A percentile compares a stretch with the other conserved stretches of the same genome.
Conservation (phyloP, 2,329 filamentous ascomycete species). For the Cladophialophora bantiana region DNA sequence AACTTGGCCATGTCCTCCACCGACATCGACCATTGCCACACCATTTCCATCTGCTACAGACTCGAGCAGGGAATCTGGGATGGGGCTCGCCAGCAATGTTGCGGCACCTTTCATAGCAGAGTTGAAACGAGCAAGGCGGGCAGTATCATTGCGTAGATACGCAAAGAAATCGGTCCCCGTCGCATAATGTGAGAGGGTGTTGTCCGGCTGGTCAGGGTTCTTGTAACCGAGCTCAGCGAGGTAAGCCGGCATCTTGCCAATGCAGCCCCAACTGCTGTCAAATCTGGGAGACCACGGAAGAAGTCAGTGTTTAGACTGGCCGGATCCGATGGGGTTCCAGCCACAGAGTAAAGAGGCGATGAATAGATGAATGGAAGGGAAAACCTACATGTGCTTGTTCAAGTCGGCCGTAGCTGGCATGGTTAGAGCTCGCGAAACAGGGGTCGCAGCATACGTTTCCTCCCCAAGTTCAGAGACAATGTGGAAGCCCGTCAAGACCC, state of each 20-base stretch:
- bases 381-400: conserved; percentile 28
- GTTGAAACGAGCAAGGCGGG: conserved; percentile 22
- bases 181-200: conserved; percentile 27
- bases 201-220: conserved; percentile 26
- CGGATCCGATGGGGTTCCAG: too few species aligned
- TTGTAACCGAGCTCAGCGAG: conserved; percentile 24
- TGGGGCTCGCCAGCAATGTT: conserved; percentile 12
- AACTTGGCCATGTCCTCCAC: conserved; percentile 41
- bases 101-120: conserved; percentile 24
- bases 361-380: neutral
- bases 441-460: conserved; percentile 16
- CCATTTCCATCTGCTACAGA: conserved; percentile 24
- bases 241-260: conserved; percentile 25
- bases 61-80: conserved; percentile 12
- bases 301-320: neutral
- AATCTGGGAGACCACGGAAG: conserved; percentile 5
- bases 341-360: neutral
- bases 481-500: conserved; percentile 21
- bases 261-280: conserved; percentile 25
- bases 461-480: conserved; percentile 25
- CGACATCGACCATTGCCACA: conserved; percentile 44
- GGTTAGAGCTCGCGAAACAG: conserved; percentile 19
- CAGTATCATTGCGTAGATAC: conserved; percentile 22
- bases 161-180: conserved; percentile 26
- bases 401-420: conserved; percentile 16